phyloP scores from a whole-genome alignment of 2,329 filamentous ascomycete genomes.

The Sarocladium oryzae region DNA sequence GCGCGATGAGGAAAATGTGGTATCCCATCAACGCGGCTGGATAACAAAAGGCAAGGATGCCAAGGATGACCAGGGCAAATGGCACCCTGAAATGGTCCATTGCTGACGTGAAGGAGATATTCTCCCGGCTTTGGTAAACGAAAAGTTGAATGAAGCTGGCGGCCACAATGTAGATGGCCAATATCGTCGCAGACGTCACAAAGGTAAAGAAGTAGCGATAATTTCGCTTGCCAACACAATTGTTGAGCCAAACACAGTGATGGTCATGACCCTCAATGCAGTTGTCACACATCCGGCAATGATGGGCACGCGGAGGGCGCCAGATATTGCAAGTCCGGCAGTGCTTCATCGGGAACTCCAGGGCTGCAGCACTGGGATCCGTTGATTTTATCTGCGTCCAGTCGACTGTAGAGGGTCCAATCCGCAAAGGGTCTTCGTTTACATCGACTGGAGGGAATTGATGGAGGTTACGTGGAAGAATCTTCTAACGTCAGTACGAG shows the following conservation, averaged over 20 bases:
- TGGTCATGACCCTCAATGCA: constrained; percentile 97
- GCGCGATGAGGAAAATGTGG: constrained; percentile 82
- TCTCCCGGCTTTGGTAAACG: constrained; percentile 58
- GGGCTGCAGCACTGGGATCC: constrained; percentile 69
- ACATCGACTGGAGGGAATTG: constrained; percentile 71
- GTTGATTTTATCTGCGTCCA: constrained; percentile 88
- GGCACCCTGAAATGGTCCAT: constrained; percentile 69
- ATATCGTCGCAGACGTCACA: constrained; percentile 69
- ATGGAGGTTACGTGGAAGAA: constrained; percentile 87
- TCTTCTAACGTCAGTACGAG: constrained; percentile 42
- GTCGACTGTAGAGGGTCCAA: constrained; percentile 82
- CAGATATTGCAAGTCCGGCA: constrained; percentile 97
- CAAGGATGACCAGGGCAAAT: constrained; percentile 85
- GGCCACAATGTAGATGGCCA: constrained; percentile 69
- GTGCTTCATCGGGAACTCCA: constrained; percentile 98
- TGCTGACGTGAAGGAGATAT: constrained; percentile 60
- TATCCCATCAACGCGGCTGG: constrained; percentile 79
- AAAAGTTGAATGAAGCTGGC: constrained; percentile 77
- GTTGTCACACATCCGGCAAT: constrained; percentile 94
- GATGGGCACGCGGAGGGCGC: constrained; percentile 91
- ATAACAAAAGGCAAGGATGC: constrained; percentile 67
- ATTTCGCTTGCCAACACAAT: constrained; percentile 93
- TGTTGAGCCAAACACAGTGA: constrained; percentile 98
- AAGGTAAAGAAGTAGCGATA: constrained; percentile 98
- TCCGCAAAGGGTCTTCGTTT: constrained; percentile 70